Percentiles rank a stretch among this genome's conserved stretches.
These are phyloP conservation scores for Thraustochytrium striatum DNA, from an alignment of 352 stramenopile species.

Conservation along the genomic window DNA sequence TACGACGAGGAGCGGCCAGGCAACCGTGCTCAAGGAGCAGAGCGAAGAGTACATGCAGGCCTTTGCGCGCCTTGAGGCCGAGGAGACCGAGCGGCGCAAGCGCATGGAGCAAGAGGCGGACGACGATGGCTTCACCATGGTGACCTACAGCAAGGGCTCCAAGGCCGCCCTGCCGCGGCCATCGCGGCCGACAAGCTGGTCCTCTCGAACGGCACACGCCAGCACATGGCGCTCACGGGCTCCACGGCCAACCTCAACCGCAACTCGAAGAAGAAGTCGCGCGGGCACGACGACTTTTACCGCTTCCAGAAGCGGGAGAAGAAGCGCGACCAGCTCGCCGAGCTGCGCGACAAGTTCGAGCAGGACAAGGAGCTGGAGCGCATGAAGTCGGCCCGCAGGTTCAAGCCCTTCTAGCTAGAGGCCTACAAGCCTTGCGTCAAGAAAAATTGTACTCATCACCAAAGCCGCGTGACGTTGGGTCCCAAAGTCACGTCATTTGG, in stretches of 20 bases:
- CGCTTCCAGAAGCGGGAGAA: slow-evolving; percentile 28
- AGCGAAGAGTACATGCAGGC: slow-evolving; percentile 21
- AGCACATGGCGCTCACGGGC: background rate
- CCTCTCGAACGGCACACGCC: background rate
- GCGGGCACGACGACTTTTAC: slow-evolving; percentile 31
- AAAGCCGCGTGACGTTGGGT: too few relatives aligned
- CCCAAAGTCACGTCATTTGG: too few relatives aligned
- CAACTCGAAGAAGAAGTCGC: slow-evolving; percentile 21
- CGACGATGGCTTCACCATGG: slow-evolving; percentile 41
- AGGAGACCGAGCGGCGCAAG: slow-evolving; percentile 13
- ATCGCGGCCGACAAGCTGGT: background rate
- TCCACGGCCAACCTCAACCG: background rate
- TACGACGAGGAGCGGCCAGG: slow-evolving; percentile 26
- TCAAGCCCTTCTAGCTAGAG: background rate
- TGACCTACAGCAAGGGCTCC: slow-evolving; percentile 20
- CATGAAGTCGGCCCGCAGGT: slow-evolving; percentile 12
- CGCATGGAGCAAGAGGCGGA: background rate
- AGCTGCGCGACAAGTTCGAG: slow-evolving; percentile 35
- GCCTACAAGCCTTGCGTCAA: too few relatives aligned
- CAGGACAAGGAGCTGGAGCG: slow-evolving; percentile 43
- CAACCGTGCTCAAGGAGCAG: background rate
- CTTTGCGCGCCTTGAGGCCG: slow-evolving; percentile 29
- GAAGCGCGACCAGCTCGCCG: slow-evolving; percentile 19
- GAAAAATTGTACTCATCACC: too few relatives aligned
- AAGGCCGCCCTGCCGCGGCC: background rate